A percentile compares a stretch with the other conserved stretches of the same genome.
These are phyloP conservation scores for Pestalotiopsis fici DNA, from an alignment of 2,329 filamentous ascomycete species.

Conservation along the genomic window DNA sequence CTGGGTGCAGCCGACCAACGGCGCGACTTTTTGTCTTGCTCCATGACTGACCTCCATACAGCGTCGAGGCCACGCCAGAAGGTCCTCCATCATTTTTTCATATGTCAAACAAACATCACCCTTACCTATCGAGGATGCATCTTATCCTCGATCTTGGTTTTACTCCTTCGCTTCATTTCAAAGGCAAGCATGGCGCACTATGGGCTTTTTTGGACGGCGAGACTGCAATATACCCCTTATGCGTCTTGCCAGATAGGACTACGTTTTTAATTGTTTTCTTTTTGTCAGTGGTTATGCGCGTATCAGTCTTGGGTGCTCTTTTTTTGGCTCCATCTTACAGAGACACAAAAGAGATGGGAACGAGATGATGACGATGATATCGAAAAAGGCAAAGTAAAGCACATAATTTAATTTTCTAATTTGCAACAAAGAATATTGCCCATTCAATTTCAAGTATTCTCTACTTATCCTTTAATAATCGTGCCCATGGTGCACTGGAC, in stretches of 20 bases:
- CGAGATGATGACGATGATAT: not conserved
- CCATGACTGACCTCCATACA: not conserved
- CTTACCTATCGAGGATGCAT: not conserved
- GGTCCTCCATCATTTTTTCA: not conserved
- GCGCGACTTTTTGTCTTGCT: not conserved
- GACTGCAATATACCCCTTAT: slow-evolving; percentile 3
- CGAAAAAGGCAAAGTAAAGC: not conserved
- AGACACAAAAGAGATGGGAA: not conserved
- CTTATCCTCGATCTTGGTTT: not conserved
- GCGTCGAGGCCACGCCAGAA: not conserved
- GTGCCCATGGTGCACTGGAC: no score
- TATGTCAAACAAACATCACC: not conserved
- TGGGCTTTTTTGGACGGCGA: not conserved
- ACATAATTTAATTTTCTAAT: not conserved
- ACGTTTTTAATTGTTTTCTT: not conserved
- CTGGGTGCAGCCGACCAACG: not conserved
- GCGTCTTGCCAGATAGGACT: not conserved
- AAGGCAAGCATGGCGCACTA: not conserved
- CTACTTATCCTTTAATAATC: no score
- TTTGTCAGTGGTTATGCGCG: not conserved
- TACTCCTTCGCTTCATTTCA: not conserved
- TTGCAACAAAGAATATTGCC: not conserved
- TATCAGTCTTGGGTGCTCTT: not conserved
- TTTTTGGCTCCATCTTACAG: not conserved
- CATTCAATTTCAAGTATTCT: no score